A percentile compares a stretch with the other conserved stretches of the same genome.
These are phyloP conservation scores for Salix dunnii DNA, from an alignment of 345 rosid genomes.

Conservation along the genomic window DNA sequence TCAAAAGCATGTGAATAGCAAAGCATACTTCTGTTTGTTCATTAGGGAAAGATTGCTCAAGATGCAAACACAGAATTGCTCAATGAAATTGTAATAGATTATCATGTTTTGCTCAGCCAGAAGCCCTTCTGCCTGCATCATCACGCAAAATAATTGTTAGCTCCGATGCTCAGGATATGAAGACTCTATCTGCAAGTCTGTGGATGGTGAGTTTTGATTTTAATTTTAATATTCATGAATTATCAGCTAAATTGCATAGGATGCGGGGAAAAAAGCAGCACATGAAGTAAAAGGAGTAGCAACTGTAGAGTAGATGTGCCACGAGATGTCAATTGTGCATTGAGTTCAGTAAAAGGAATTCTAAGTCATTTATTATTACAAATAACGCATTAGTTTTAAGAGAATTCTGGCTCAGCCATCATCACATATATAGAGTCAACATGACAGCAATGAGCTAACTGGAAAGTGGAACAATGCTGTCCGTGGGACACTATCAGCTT, in stretches of 20 bases:
- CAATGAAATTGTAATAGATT: slow-evolving; percentile 50
- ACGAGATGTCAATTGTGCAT: not conserved
- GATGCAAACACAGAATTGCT: slow-evolving; percentile 50
- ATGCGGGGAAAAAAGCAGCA: not conserved
- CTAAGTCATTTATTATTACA: too few relatives aligned
- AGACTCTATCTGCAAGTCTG: not conserved
- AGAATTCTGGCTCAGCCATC: too few relatives aligned
- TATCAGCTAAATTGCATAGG: slow-evolving; percentile 3
- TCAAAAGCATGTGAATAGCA: not conserved
- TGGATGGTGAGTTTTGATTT: not conserved
- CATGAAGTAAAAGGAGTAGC: not conserved
- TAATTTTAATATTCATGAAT: not conserved
- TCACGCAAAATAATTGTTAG: not conserved
- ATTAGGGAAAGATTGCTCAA: slow-evolving; percentile 47
- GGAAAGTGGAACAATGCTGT: too few relatives aligned
- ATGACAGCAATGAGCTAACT: too few relatives aligned
- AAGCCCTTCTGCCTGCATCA: slow-evolving; percentile 71
- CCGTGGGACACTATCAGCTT: too few relatives aligned
- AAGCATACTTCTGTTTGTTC: slow-evolving; percentile 58
- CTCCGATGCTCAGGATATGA: not conserved
- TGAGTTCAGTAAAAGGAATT: not conserved
- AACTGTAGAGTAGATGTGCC: not conserved
- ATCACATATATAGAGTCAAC: too few relatives aligned
- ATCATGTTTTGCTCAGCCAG: slow-evolving; percentile 59
- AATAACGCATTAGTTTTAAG: too few relatives aligned